Conservation (phyloP, 805 yeast species). For the Jamesozyma jinghongensis region DNA sequence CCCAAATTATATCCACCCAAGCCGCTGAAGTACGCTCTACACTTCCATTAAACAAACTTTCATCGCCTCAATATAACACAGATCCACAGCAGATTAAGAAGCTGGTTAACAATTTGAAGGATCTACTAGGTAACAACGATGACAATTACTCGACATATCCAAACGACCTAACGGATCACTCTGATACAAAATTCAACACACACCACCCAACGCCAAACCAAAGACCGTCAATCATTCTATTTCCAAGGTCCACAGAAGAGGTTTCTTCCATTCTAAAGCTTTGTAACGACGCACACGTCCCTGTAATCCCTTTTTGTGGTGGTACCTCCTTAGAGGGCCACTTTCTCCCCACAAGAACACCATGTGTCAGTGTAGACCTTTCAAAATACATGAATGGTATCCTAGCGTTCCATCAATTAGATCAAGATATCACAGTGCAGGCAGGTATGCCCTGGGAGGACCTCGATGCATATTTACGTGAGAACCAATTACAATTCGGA, state of each 20-base stretch:
- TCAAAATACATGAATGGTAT: conserved; percentile 48
- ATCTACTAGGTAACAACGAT: conserved; percentile 32
- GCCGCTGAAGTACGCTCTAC: conserved; percentile 7
- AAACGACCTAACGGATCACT: conserved; percentile 41
- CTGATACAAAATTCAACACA: conserved; percentile 53
- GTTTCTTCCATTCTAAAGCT: conserved; percentile 55
- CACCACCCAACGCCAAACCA: conserved; percentile 55
- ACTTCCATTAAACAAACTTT: conserved; percentile 13
- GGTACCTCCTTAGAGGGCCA: conserved; percentile 82
- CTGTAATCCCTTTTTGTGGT: conserved; percentile 72
- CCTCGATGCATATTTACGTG: conserved; percentile 42
- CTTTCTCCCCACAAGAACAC: conserved; percentile 60
- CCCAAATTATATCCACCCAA: no score
- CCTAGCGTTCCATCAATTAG: conserved; percentile 47
- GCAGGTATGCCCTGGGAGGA: conserved; percentile 79
- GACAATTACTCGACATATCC: conserved; percentile 26
- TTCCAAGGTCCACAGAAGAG: conserved; percentile 56
- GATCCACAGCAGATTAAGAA: conserved; percentile 32
- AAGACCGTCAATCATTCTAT: conserved; percentile 49
- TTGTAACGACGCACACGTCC: conserved; percentile 51
- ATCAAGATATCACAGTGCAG: conserved; percentile 64
- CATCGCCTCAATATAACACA: conserved; percentile 24
- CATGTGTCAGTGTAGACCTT: conserved; percentile 54
- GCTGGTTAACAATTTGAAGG: conserved; percentile 37
- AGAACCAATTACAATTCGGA: conserved; percentile 53